Evolutionary conservation across 306 rosid species (phyloP).

Genomic region (Inga oerstediana): DNA sequence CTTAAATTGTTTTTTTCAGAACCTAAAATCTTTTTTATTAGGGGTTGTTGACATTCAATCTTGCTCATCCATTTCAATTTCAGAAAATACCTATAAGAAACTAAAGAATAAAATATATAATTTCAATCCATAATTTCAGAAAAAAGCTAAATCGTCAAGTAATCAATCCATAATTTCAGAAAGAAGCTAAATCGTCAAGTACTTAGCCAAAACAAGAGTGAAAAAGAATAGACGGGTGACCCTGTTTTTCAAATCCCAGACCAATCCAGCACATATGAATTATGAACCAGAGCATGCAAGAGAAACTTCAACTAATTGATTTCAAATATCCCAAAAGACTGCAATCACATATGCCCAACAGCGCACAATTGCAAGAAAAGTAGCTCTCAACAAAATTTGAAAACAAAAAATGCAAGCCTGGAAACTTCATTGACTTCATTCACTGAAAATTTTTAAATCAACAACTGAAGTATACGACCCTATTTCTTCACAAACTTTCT

Average conservation of each 20-base stretch:
- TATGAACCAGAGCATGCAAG: constrained; percentile 10
- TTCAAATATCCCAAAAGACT: not conserved
- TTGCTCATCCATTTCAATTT: too few species aligned
- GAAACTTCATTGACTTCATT: constrained; percentile 22
- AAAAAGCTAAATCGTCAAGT: not conserved
- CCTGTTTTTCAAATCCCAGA: constrained; percentile 25
- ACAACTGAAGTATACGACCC: constrained; percentile 32
- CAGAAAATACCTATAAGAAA: too few species aligned
- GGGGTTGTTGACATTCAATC: too few species aligned
- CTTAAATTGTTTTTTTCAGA: too few species aligned
- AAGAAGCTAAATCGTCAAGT: constrained; percentile 19
- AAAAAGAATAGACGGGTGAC: constrained; percentile 17
- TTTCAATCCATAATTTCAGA: too few species aligned
- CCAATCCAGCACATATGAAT: constrained; percentile 33
- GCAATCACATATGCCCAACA: not conserved
- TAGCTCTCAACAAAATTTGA: not conserved
- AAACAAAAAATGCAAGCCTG: constrained; percentile 29
- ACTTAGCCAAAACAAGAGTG: not conserved
- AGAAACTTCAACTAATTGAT: constrained; percentile 27
- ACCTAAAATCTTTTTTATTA: too few species aligned
- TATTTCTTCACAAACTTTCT: constrained; percentile 33
- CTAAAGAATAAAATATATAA: too few species aligned
- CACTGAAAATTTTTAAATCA: not conserved
- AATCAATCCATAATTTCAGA: constrained; percentile 11
- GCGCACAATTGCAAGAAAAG: constrained; percentile 13